These are phyloP conservation scores for Podospora appendiculata DNA, from an alignment of 495 filamentous ascomycete species.

Conservation along the genomic window DNA sequence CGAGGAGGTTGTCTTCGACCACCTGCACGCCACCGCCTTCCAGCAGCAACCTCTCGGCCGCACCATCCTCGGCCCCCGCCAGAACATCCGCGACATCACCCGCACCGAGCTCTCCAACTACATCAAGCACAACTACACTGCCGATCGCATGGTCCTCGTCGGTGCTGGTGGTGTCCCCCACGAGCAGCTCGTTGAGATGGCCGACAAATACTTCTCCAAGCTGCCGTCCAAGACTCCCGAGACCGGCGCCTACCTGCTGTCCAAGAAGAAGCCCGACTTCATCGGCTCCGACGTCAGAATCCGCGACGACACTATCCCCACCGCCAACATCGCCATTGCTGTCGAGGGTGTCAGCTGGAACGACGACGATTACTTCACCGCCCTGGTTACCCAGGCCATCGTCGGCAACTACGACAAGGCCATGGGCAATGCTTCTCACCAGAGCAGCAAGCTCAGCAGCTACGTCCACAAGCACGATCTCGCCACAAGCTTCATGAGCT, in stretches of 20 bases:
- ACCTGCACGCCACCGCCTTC: constrained; percentile 97
- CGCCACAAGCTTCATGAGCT: constrained; percentile 99
- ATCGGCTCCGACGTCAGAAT: constrained; percentile 91
- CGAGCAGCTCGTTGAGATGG: constrained; percentile 85
- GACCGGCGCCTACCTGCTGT: constrained; percentile 60
- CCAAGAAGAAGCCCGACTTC: constrained; percentile 87
- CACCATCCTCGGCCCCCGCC: constrained; percentile 93
- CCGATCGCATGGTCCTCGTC: constrained; percentile 98
- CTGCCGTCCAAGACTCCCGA: constrained; percentile 65
- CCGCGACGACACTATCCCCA: constrained; percentile 90
- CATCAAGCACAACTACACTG: constrained; percentile 99
- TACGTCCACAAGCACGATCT: constrained; percentile 88
- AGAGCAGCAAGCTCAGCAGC: constrained; percentile 94
- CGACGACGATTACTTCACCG: constrained; percentile 98
- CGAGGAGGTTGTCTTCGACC: constrained; percentile 99
- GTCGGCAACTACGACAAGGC: constrained; percentile 99
- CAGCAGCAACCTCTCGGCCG: constrained; percentile 92
- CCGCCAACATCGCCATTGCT: constrained; percentile 96
- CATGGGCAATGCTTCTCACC: constrained; percentile 92
- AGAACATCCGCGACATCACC: constrained; percentile 96
- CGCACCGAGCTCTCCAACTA: constrained; percentile 84
- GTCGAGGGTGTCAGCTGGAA: constrained; percentile 99
- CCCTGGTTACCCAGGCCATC: constrained; percentile 93
- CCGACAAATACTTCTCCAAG: constrained; percentile 87
- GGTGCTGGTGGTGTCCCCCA: constrained; percentile 93